Evolutionary conservation across 2,329 filamentous ascomycete genomes (phyloP).

Genomic region (Dothideomycetes sp.): DNA sequence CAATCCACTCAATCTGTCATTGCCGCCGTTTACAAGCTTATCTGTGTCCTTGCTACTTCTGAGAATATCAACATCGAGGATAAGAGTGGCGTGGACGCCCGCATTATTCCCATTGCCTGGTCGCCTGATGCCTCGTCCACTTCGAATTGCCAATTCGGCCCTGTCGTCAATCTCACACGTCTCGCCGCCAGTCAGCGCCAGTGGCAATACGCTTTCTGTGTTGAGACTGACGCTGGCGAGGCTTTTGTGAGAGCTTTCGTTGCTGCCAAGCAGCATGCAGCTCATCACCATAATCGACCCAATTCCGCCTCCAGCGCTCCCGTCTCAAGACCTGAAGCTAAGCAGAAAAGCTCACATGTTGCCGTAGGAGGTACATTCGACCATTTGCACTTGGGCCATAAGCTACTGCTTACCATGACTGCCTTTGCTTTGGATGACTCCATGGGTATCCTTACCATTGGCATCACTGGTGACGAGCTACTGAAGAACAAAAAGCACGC

Average conservation of each 20-base stretch:
- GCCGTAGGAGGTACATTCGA: conserved; percentile 93
- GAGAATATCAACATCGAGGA: conserved; percentile 52
- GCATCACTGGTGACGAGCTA: conserved; percentile 79
- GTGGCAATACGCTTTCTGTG: conserved; percentile 57
- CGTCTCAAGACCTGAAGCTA: conserved; percentile 12
- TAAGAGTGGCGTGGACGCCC: conserved; percentile 61
- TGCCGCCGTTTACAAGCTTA: conserved; percentile 65
- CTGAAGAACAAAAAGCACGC: conserved; percentile 83
- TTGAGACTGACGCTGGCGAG: conserved; percentile 54
- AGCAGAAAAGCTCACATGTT: conserved; percentile 46
- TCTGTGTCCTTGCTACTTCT: conserved; percentile 60
- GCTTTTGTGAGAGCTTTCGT: conserved; percentile 40
- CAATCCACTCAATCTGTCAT: conserved; percentile 60
- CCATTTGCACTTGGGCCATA: conserved; percentile 89
- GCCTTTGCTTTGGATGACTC: conserved; percentile 55
- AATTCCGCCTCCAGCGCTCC: conserved; percentile 4
- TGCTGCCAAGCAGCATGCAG: conserved; percentile 13
- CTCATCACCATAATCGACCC: conserved; percentile 1
- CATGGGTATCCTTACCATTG: conserved; percentile 50
- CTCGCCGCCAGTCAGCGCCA: conserved; percentile 39
- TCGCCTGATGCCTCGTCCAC: conserved; percentile 18
- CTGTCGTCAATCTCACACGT: conserved; percentile 37
- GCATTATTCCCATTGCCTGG: conserved; percentile 64
- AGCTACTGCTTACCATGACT: conserved; percentile 85
- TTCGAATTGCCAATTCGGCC: conserved; percentile 28